Percentiles rank a stretch among this genome's conserved stretches.
Evolutionary conservation across 352 stramenopile species (phyloP).

Genomic region (Pythium volutum): DNA sequence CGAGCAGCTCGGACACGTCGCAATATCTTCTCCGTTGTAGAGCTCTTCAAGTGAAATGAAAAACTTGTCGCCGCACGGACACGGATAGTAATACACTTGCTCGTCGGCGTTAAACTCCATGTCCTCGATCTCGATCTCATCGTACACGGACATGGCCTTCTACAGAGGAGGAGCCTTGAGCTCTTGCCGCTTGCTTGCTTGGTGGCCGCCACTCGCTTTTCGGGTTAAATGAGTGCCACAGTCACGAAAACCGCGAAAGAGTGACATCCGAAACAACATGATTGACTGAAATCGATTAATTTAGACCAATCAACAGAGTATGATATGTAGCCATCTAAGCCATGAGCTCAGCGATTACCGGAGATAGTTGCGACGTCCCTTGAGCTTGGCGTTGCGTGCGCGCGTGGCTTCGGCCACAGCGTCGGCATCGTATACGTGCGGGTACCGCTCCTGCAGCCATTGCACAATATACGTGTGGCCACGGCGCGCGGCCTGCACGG

Average conservation of each 20-base stretch:
- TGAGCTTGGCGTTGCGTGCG: slow-evolving; percentile 5
- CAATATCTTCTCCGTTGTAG: slow-evolving; percentile 96
- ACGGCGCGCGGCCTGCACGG: slow-evolving; percentile 13
- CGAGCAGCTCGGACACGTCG: slow-evolving; percentile 95
- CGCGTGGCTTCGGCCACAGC: slow-evolving; percentile 7
- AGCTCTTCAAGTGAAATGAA: slow-evolving; percentile 85
- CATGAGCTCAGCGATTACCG: not conserved
- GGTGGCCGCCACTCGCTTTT: not conserved
- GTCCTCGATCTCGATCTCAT: slow-evolving; percentile 98
- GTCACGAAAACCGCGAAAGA: not conserved
- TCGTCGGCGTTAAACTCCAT: slow-evolving; percentile 95
- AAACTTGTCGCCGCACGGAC: slow-evolving; percentile 96
- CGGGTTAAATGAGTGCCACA: not conserved
- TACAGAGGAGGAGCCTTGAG: not conserved
- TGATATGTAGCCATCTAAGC: slow-evolving; percentile 5
- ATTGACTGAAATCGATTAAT: slow-evolving; percentile 1
- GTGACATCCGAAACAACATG: not conserved
- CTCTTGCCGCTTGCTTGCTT: not conserved
- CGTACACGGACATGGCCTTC: slow-evolving; percentile 90
- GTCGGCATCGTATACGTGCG: slow-evolving; percentile 5
- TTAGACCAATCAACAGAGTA: not conserved
- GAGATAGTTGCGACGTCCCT: not conserved
- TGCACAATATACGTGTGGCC: slow-evolving; percentile 22
- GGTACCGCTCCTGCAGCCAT: slow-evolving; percentile 17
- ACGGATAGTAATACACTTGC: slow-evolving; percentile 96